Percentiles rank a stretch among this genome's conserved stretches.
These are phyloP conservation scores for Fusarium sp. DNA, from an alignment of 2,329 filamentous ascomycete species.

Conservation along the genomic window DNA sequence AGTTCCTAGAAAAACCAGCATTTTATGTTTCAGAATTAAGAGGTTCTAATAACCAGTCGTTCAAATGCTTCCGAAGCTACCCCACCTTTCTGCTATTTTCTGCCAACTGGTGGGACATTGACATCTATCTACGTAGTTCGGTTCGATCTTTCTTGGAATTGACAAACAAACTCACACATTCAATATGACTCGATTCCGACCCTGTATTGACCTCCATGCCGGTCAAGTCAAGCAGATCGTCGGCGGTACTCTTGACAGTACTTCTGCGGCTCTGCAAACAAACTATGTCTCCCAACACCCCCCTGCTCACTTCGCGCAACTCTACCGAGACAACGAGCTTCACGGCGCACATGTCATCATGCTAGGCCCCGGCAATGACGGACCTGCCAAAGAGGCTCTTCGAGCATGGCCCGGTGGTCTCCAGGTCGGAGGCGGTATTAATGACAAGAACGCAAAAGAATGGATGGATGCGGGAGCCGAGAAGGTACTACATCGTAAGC, in stretches of 20 bases:
- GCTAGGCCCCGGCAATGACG: constrained; percentile 89
- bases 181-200: constrained; percentile 90
- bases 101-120: constrained; percentile 14
- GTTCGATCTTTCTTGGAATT: constrained; percentile 13
- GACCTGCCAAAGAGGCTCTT: constrained; percentile 82
- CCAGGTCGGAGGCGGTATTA: constrained; percentile 96
- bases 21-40: not conserved
- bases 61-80: constrained; percentile 13
- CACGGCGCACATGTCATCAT: constrained; percentile 94
- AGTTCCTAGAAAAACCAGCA: not conserved
- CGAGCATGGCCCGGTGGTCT: constrained; percentile 81
- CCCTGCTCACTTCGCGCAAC: constrained; percentile 80
- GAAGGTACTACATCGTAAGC: constrained; percentile 70
- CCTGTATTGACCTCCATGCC: constrained; percentile 97
- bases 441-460: constrained; percentile 80
- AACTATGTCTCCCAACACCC: constrained; percentile 92
- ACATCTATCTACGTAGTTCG: not conserved
- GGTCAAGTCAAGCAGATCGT: constrained; percentile 99
- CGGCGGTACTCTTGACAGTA: constrained; percentile 85
- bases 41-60: not conserved
- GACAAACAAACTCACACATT: constrained; percentile 7
- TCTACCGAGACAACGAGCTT: constrained; percentile 82
- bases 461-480: constrained; percentile 92
- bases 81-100: constrained; percentile 38
- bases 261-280: constrained; percentile 78